phyloP scores from a whole-genome alignment of 768 basidiomycete species.

The Pleurotus giganteus region DNA sequence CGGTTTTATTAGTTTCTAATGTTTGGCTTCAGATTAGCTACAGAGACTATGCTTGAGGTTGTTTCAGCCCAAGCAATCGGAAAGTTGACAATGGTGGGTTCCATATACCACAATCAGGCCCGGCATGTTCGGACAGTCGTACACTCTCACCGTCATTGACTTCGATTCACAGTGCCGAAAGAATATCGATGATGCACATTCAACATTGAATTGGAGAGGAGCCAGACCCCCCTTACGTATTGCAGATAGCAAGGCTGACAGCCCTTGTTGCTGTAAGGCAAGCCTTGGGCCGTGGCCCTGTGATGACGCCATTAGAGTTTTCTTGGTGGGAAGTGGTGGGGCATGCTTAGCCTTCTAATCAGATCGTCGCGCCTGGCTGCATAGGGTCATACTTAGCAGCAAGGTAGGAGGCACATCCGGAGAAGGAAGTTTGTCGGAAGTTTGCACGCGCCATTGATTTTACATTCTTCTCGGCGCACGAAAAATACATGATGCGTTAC shows the following conservation, averaged over 20 bases:
- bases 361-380: conserved; percentile 1
- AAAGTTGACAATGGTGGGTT: conserved; percentile 1
- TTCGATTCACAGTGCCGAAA: not conserved
- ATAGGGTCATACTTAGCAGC: conserved; percentile 1
- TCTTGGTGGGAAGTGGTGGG: conserved; percentile 4
- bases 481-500: not conserved
- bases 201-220: too few species aligned
- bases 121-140: conserved; percentile 7
- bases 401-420: conserved; percentile 5
- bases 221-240: too few species aligned
- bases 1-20: not conserved
- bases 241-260: too few species aligned
- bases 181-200: too few species aligned
- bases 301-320: not conserved
- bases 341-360: conserved; percentile 4
- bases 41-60: not conserved
- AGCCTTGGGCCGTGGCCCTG: not conserved
- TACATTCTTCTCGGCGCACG: not conserved
- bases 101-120: not conserved
- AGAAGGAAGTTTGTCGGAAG: conserved; percentile 7
- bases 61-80: not conserved
- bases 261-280: too few species aligned
- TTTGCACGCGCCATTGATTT: conserved; percentile 8
- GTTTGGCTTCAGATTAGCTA: not conserved
- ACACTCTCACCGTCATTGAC: conserved; percentile 1